phyloP scores from a whole-genome alignment of 2,329 filamentous ascomycete genomes.

The Alternaria alternata region DNA sequence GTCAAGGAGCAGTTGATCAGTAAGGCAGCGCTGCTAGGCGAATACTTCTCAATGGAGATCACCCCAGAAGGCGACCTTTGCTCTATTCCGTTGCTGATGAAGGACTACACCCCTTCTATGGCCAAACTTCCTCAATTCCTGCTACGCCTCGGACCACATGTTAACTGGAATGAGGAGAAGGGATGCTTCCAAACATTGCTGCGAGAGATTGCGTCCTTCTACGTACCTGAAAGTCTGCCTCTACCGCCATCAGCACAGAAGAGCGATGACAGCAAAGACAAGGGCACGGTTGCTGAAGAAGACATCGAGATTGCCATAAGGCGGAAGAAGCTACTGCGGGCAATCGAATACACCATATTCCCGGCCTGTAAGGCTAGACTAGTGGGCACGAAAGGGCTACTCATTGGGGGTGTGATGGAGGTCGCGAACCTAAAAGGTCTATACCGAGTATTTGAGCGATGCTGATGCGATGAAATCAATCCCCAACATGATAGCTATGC shows the following conservation, averaged over 20 bases:
- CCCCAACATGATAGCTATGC: not conserved
- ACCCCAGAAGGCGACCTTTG: conserved; percentile 78
- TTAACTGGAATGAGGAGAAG: conserved; percentile 87
- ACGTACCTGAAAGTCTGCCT: conserved; percentile 86
- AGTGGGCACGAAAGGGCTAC: conserved; percentile 79
- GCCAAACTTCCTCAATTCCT: conserved; percentile 90
- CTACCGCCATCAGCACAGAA: conserved; percentile 41
- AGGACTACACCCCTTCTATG: conserved; percentile 85
- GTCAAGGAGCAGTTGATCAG: conserved; percentile 75
- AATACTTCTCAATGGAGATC: conserved; percentile 91
- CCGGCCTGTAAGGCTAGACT: conserved; percentile 85
- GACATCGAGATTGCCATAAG: conserved; percentile 59
- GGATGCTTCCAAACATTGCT: conserved; percentile 85
- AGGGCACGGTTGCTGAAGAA: conserved; percentile 33
- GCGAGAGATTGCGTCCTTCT: conserved; percentile 87
- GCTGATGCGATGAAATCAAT: conserved; percentile 57
- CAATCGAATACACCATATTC: conserved; percentile 86
- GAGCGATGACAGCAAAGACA: conserved; percentile 53
- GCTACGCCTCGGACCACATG: conserved; percentile 83
- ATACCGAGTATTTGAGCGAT: conserved; percentile 94
- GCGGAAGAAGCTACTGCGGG: conserved; percentile 73
- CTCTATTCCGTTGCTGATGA: conserved; percentile 83
- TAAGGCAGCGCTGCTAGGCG: conserved; percentile 82
- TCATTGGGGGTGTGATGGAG: conserved; percentile 77
- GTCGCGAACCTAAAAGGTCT: conserved; percentile 91